Percentiles rank a stretch among this genome's conserved stretches.
These are phyloP conservation scores for Helenozyma rhizophorensis DNA, from an alignment of 805 yeast species.

Conservation along the genomic window DNA sequence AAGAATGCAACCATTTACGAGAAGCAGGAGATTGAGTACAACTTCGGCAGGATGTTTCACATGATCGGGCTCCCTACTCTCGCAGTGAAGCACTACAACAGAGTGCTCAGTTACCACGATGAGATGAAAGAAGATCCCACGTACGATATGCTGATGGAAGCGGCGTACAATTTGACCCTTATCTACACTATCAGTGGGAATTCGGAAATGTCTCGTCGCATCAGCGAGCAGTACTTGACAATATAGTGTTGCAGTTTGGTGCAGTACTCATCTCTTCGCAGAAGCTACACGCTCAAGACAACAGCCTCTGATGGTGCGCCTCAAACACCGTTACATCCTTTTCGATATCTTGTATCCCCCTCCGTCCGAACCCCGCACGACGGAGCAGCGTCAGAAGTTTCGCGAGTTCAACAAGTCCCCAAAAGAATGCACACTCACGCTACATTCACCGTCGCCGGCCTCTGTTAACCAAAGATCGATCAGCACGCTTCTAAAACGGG, in stretches of 20 bases:
- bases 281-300: no score
- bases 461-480: constrained; percentile 48
- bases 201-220: constrained; percentile 51
- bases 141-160: constrained; percentile 66
- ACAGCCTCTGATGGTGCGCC: constrained; percentile 63
- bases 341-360: constrained; percentile 76
- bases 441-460: constrained; percentile 50
- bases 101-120: constrained; percentile 48
- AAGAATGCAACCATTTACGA: constrained; percentile 42
- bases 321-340: constrained; percentile 77
- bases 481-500: constrained; percentile 48
- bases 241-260: constrained; percentile 22
- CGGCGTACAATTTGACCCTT: constrained; percentile 79
- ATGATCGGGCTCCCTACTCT: constrained; percentile 69
- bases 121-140: constrained; percentile 33
- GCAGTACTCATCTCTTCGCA: no score
- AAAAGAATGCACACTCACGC: constrained; percentile 36
- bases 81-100: constrained; percentile 71
- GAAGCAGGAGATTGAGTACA: constrained; percentile 74
- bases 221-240: constrained; percentile 64
- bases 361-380: constrained; percentile 7
- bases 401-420: constrained; percentile 24
- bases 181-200: constrained; percentile 79
- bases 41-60: constrained; percentile 82
- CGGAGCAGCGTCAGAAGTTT: constrained; percentile 15